Conservation (phyloP, 371 early-diverging fungal species). For the Lichtheimia hyalospora region DNA sequence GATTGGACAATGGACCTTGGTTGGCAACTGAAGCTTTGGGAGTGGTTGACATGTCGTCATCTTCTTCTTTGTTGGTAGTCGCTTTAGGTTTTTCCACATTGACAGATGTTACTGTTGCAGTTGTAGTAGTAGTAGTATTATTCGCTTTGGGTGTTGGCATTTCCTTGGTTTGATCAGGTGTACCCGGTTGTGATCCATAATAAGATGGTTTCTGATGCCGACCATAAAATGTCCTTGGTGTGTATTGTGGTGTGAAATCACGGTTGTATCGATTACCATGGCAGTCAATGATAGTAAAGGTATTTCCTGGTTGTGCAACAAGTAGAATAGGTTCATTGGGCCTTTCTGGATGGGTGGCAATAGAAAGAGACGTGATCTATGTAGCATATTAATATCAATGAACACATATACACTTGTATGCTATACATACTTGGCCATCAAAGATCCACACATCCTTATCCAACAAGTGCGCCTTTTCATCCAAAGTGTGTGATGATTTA, state of each 20-base stretch:
- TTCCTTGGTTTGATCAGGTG: background rate
- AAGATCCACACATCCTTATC: conserved; percentile 63
- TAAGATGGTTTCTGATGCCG: conserved; percentile 8
- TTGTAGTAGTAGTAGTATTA: no score
- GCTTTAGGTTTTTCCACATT: background rate
- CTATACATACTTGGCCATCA: conserved; percentile 52
- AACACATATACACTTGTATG: background rate
- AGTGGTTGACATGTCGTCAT: background rate
- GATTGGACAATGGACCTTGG: conserved; percentile 16
- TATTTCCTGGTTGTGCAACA: conserved; percentile 64
- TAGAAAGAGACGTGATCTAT: conserved; percentile 42
- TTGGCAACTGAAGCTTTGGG: conserved; percentile 6
- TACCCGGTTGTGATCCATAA: background rate
- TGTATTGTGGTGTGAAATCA: conserved; percentile 44
- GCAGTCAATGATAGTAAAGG: conserved; percentile 59
- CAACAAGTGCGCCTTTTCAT: conserved; percentile 25
- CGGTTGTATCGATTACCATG: conserved; percentile 54
- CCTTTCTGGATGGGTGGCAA: conserved; percentile 35
- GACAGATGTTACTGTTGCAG: background rate
- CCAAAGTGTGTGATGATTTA: conserved; percentile 3
- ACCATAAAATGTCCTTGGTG: conserved; percentile 15
- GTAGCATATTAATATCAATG: background rate
- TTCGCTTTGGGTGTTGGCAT: conserved; percentile 12
- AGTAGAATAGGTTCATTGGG: conserved; percentile 51
- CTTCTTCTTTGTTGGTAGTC: background rate